Evolutionary conservation across 192 early-diverging fungal species (phyloP).

Genomic region (Backusella australiensis): DNA sequence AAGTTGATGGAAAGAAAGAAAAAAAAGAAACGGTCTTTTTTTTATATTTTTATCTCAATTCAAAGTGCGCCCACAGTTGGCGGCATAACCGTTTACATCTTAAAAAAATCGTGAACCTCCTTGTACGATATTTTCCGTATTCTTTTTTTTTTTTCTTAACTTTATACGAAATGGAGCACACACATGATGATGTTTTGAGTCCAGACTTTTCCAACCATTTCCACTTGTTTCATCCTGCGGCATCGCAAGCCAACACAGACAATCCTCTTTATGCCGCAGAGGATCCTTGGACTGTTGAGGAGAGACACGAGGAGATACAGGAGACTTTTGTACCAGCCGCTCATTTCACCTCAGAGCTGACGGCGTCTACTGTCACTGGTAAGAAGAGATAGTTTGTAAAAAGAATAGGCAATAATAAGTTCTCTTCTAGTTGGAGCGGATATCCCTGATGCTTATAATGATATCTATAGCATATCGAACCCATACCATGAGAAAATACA

Average conservation of each 20-base stretch:
- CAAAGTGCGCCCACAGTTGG: neutral
- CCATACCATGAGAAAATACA: slow-evolving; percentile 44
- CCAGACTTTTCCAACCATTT: slow-evolving; percentile 3
- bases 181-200: neutral
- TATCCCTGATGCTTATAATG: slow-evolving; percentile 46
- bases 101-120: neutral
- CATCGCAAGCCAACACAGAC: neutral
- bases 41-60: neutral
- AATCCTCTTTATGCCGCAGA: slow-evolving; percentile 5
- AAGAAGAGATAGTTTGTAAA: neutral
- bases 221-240: neutral
- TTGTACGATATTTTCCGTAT: neutral
- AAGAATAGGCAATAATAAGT: neutral
- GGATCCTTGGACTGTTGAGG: slow-evolving; percentile 6
- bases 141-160: neutral
- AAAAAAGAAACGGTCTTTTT: neutral
- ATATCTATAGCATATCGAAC: slow-evolving; percentile 43
- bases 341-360: neutral
- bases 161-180: slow-evolving; percentile 8
- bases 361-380: neutral
- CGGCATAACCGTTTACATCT: neutral
- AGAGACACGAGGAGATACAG: neutral
- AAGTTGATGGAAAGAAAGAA: too few relatives aligned
- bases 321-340: neutral
- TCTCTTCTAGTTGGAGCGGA: slow-evolving; percentile 38